These are phyloP conservation scores for Geotrichum macrosporum DNA, from an alignment of 1,139 yeast species.

Conservation along the genomic window DNA sequence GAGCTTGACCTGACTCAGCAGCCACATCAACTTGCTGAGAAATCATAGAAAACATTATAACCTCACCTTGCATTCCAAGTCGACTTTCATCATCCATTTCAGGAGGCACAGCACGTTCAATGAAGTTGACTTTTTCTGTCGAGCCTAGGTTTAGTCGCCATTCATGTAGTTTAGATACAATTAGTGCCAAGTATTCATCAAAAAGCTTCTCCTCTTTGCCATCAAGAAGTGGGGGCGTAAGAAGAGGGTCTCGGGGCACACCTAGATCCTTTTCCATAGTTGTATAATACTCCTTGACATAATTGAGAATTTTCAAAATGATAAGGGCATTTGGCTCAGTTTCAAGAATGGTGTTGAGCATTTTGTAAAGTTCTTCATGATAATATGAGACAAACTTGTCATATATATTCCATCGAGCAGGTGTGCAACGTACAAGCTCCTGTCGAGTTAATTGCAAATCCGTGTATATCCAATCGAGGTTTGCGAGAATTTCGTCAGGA, in stretches of 20 bases:
- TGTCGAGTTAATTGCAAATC: slow-evolving; percentile 65
- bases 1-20: slow-evolving; percentile 79
- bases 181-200: slow-evolving; percentile 68
- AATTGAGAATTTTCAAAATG: slow-evolving; percentile 53
- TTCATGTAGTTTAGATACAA: slow-evolving; percentile 68
- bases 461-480: slow-evolving; percentile 78
- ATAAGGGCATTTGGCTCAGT: slow-evolving; percentile 56
- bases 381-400: slow-evolving; percentile 60
- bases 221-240: slow-evolving; percentile 42
- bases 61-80: slow-evolving; percentile 60
- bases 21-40: slow-evolving; percentile 92
- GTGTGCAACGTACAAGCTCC: slow-evolving; percentile 54
- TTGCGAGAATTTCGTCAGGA: slow-evolving; percentile 58
- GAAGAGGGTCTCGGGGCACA: slow-evolving; percentile 39
- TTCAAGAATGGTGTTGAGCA: slow-evolving; percentile 59
- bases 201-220: slow-evolving; percentile 65
- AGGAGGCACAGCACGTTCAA: slow-evolving; percentile 64
- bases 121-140: slow-evolving; percentile 61
- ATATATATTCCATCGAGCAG: slow-evolving; percentile 74
- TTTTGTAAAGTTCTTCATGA: slow-evolving; percentile 59
- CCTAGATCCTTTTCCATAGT: slow-evolving; percentile 46
- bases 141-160: slow-evolving; percentile 69
- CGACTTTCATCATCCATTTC: slow-evolving; percentile 62
- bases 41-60: slow-evolving; percentile 74
- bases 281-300: slow-evolving; percentile 63